A percentile compares a stretch with the other conserved stretches of the same genome.
Conservation (phyloP, 2,329 filamentous ascomycete species). For the Microcyclosporella mali region DNA sequence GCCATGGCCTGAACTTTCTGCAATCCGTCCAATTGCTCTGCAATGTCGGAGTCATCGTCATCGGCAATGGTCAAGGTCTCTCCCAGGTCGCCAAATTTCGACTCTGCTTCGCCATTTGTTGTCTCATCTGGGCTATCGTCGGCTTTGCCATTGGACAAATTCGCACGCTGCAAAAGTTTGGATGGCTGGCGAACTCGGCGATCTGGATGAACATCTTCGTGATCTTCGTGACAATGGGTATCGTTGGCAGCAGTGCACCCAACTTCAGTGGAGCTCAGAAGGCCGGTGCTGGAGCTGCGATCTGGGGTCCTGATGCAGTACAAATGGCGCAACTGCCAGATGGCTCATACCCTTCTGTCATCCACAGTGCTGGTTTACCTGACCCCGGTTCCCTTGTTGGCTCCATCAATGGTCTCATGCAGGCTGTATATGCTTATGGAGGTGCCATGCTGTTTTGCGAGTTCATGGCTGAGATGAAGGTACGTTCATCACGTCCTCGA, state of each 20-base stretch:
- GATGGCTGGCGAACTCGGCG: conserved; percentile 50
- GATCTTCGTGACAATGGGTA: not conserved
- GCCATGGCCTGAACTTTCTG: conserved; percentile 34
- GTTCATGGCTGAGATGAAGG: conserved; percentile 48
- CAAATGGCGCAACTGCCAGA: not conserved
- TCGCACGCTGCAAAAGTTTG: conserved; percentile 48
- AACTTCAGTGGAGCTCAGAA: not conserved
- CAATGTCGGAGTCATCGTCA: conserved; percentile 47
- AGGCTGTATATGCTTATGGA: conserved; percentile 38
- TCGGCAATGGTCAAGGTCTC: conserved; percentile 49
- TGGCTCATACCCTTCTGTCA: conserved; percentile 20
- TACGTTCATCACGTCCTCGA: too few relatives aligned
- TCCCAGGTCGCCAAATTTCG: conserved; percentile 42
- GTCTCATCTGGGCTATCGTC: conserved; percentile 41
- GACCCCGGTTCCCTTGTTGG: conserved; percentile 17
- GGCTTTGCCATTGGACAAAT: conserved; percentile 52
- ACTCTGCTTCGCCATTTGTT: conserved; percentile 46
- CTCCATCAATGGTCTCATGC: conserved; percentile 15
- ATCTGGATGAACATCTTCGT: conserved; percentile 49
- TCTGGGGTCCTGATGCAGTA: not conserved
- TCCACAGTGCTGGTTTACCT: conserved; percentile 38
- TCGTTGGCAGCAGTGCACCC: too few relatives aligned
- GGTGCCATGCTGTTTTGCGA: conserved; percentile 53
- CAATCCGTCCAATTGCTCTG: conserved; percentile 41
- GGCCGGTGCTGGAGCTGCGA: not conserved